A percentile compares a stretch with the other conserved stretches of the same genome.
Conservation (phyloP, 2,329 filamentous ascomycete species). For the Falciphora oryzae region DNA sequence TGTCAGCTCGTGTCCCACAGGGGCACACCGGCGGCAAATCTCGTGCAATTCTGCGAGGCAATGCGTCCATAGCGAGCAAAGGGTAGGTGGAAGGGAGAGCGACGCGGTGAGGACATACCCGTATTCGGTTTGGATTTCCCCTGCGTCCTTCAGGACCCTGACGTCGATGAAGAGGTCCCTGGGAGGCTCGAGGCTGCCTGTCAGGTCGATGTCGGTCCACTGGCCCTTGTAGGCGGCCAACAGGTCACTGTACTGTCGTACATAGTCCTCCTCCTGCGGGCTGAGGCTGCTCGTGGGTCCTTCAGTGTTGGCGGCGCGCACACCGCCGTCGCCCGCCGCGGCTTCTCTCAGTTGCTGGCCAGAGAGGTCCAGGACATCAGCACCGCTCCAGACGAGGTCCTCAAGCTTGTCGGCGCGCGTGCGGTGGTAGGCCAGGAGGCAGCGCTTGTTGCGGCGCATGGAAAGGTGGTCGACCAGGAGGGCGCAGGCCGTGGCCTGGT, state of each 20-base stretch:
- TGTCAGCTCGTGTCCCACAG: background rate
- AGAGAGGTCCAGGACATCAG: constrained; percentile 70
- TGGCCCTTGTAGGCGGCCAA: constrained; percentile 96
- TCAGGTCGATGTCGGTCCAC: constrained; percentile 96
- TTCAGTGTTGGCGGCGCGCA: constrained; percentile 36
- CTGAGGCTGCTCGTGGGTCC: constrained; percentile 70
- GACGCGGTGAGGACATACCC: constrained; percentile 56
- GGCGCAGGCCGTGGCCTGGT: constrained; percentile 80
- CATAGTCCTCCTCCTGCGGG: constrained; percentile 95
- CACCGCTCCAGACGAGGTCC: constrained; percentile 86
- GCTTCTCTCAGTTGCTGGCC: constrained; percentile 47
- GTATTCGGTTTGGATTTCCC: constrained; percentile 98
- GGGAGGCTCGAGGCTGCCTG: constrained; percentile 89
- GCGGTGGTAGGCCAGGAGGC: constrained; percentile 87
- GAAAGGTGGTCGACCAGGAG: constrained; percentile 89
- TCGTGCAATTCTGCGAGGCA: background rate
- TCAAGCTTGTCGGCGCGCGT: constrained; percentile 88
- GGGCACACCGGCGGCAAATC: background rate
- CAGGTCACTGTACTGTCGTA: constrained; percentile 84
- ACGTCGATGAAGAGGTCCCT: constrained; percentile 96
- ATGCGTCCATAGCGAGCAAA: background rate
- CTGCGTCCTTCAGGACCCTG: constrained; percentile 89
- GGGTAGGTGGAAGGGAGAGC: background rate
- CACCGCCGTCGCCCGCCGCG: constrained; percentile 26
- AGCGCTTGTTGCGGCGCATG: constrained; percentile 95